These are phyloP conservation scores for Emergomyces africanus DNA, from an alignment of 2,329 filamentous ascomycete genomes.

Conservation along the genomic window DNA sequence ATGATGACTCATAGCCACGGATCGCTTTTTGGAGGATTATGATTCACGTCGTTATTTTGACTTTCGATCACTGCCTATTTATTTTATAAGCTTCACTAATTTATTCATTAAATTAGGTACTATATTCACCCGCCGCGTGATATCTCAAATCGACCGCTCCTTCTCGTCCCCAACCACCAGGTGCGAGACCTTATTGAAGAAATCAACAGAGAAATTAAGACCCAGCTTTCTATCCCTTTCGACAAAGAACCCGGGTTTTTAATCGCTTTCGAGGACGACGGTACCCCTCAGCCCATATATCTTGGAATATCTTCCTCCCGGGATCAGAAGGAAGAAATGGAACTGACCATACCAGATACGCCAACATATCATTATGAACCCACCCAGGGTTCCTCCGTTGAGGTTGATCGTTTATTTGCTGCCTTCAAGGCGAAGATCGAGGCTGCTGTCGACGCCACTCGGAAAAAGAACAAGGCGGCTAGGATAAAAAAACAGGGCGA, in stretches of 20 bases:
- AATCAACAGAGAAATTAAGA: conserved; percentile 45
- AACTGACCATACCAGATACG: conserved; percentile 21
- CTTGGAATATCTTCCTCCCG: conserved; percentile 45
- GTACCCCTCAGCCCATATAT: conserved; percentile 53
- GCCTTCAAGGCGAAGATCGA: conserved; percentile 45
- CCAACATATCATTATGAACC: conserved; percentile 13
- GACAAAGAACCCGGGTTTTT: conserved; percentile 43
- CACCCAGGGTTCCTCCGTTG: conserved; percentile 14
- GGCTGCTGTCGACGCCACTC: conserved; percentile 37
- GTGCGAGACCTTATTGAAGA: conserved; percentile 50
- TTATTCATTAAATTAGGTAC: conserved; percentile 38
- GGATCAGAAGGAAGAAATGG: conserved; percentile 27
- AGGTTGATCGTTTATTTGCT: conserved; percentile 21
- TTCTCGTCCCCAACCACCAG: conserved; percentile 57
- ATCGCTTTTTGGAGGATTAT: background rate
- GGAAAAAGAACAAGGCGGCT: conserved; percentile 35
- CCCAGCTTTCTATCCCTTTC: conserved; percentile 46
- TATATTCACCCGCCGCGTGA: conserved; percentile 47
- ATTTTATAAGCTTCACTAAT: conserved; percentile 7
- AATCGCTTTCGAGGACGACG: conserved; percentile 47
- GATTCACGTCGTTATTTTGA: background rate
- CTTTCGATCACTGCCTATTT: background rate
- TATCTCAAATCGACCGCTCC: conserved; percentile 39
- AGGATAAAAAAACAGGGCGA: conserved; percentile 41
- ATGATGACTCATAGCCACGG: no score